A percentile compares a stretch with the other conserved stretches of the same genome.
Evolutionary conservation across 352 stramenopile genomes (phyloP).

Genomic region (Phytophthora nicotianae): DNA sequence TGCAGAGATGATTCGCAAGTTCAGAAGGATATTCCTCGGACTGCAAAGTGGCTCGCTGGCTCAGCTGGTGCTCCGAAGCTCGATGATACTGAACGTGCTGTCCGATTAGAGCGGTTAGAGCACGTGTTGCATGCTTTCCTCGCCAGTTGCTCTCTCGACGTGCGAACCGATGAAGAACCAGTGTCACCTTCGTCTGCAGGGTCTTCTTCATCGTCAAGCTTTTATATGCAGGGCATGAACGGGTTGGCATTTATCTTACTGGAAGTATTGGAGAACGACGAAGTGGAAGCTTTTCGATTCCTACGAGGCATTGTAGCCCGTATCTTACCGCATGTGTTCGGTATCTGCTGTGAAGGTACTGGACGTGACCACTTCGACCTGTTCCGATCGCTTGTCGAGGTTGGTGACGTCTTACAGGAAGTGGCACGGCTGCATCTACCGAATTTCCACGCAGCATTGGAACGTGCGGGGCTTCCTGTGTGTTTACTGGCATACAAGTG

Average conservation of each 20-base stretch:
- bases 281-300: slow-evolving; percentile 61
- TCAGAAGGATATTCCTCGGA: slow-evolving; percentile 83
- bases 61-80: slow-evolving; percentile 62
- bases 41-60: slow-evolving; percentile 71
- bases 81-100: slow-evolving; percentile 29
- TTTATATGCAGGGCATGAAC: slow-evolving; percentile 91
- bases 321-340: slow-evolving; percentile 81
- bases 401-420: slow-evolving; percentile 73
- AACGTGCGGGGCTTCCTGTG: slow-evolving; percentile 64
- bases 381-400: slow-evolving; percentile 74
- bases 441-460: slow-evolving; percentile 57
- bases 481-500: slow-evolving; percentile 89
- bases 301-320: slow-evolving; percentile 66
- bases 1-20: slow-evolving; percentile 69
- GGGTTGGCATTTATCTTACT: slow-evolving; percentile 79
- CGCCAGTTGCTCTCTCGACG: slow-evolving; percentile 56
- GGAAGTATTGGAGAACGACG: slow-evolving; percentile 62
- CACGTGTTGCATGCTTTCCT: slow-evolving; percentile 75
- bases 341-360: slow-evolving; percentile 48
- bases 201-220: slow-evolving; percentile 41
- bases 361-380: slow-evolving; percentile 68
- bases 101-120: slow-evolving; percentile 47
- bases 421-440: slow-evolving; percentile 76
- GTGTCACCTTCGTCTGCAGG: slow-evolving; percentile 28
- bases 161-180: slow-evolving; percentile 42